Evolutionary conservation across 1,284 basidiomycete species (phyloP).

Genomic region (Schizophyllum commune): DNA sequence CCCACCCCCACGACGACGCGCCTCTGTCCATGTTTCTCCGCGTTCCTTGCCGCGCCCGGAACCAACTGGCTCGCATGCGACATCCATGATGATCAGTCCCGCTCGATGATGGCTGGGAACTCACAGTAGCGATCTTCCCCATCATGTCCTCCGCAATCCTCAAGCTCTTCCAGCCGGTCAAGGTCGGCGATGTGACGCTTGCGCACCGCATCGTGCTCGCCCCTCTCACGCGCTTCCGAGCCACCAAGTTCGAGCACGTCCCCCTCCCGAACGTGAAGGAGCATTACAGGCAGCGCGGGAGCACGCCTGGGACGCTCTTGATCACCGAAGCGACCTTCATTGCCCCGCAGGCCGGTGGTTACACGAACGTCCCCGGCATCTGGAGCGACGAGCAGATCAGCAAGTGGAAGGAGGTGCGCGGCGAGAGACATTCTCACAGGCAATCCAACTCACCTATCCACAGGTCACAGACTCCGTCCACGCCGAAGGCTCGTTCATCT

Average conservation of each 20-base stretch:
- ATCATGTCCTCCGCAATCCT: too few species aligned
- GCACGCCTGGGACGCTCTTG: constrained; percentile 28
- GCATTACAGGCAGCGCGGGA: constrained; percentile 30
- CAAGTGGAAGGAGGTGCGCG: constrained; percentile 29
- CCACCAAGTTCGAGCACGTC: constrained; percentile 13
- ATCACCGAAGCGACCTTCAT: constrained; percentile 35
- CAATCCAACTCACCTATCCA: too few species aligned
- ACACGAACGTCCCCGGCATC: constrained; percentile 29
- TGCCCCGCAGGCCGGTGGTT: constrained; percentile 20
- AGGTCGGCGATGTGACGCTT: constrained; percentile 19
- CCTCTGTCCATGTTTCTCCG: too few species aligned
- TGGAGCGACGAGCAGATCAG: constrained; percentile 31
- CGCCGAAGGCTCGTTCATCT: not conserved
- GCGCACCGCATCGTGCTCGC: constrained; percentile 40
- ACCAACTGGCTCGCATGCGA: too few species aligned
- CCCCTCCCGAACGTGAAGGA: constrained; percentile 20
- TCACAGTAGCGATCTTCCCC: too few species aligned
- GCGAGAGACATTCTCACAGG: too few species aligned
- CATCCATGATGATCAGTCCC: too few species aligned
- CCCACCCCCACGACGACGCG: too few species aligned
- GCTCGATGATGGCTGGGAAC: too few species aligned
- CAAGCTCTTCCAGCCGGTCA: too few species aligned
- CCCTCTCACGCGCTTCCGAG: constrained; percentile 31
- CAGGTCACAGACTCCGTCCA: constrained; percentile 17
- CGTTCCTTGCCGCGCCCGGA: too few species aligned